phyloP scores from a whole-genome alignment of 257 asterid species.

The Thymus mandschuricus region DNA sequence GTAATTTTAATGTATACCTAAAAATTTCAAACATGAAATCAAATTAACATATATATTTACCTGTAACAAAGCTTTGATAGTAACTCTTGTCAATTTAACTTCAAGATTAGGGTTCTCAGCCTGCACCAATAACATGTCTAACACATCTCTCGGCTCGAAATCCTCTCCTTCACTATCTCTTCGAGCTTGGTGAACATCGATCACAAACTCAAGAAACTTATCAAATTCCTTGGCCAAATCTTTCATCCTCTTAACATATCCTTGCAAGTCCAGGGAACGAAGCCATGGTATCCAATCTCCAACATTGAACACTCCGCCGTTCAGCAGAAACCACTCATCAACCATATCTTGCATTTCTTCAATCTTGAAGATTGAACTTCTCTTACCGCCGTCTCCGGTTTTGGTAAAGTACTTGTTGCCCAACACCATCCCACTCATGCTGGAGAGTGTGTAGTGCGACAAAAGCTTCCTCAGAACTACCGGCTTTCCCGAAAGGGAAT shows the following conservation, averaged over 20 bases:
- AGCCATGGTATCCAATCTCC: slow-evolving; percentile 60
- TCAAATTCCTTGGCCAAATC: slow-evolving; percentile 20
- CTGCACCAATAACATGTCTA: background rate
- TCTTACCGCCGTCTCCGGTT: background rate
- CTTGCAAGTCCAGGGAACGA: slow-evolving; percentile 40
- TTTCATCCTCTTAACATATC: slow-evolving; percentile 39
- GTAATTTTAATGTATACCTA: no score
- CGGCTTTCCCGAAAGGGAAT: background rate
- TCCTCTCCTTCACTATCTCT: background rate
- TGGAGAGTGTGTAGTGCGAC: background rate
- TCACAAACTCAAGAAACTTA: slow-evolving; percentile 36
- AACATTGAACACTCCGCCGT: slow-evolving; percentile 36
- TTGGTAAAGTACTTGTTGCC: no score
- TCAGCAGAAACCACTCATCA: background rate
- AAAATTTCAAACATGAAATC: no score
- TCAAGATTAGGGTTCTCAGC: background rate
- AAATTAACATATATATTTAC: no score
- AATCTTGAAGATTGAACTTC: no score
- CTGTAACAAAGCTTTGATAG: background rate
- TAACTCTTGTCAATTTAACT: background rate
- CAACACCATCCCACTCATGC: background rate
- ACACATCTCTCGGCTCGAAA: background rate
- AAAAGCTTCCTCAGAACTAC: background rate
- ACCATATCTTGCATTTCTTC: background rate
- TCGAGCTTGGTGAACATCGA: slow-evolving; percentile 36